Evolutionary conservation across 306 rosid species (phyloP), one percentile per base, ranked within the genome.

Genomic region (Acacia crassicarpa): DNA sequence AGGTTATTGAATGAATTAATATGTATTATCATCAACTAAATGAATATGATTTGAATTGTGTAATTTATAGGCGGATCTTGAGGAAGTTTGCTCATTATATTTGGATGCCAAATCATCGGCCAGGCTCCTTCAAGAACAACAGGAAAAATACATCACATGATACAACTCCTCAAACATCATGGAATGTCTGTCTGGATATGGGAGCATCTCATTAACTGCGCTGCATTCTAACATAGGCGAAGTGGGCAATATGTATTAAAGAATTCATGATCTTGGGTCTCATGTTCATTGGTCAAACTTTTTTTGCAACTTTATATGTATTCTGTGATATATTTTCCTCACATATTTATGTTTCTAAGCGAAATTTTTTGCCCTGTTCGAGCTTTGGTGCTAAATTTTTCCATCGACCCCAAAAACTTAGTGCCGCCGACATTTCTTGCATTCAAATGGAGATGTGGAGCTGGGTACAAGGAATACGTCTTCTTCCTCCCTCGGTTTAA

Each of bases 71-170:
- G 75, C 75, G 40, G 75, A 71, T 71, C 38, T 71, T 71, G 75
- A 71, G 12, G 74, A 69, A n/a, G 74, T 69, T 69, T 43, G 54
- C 25, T 69, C 74, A 12, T 69, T 69, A 61, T 95, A 92, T 88
- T 89, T 92, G 90, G 98, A 90, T 88, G 97, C 97, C 27, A 92
- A 94, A 81, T 89, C 97, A 77, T 90, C 97, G 17, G 97, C 97
- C 59, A 92, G 20, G 86, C 89, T 94, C 80, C 96, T 94, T 65
- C 97, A 94, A 84, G 97, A 91, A 85, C 98, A 92, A 89, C 97
- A 94, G 82, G 98, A 92, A 78, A 92, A 91, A 80, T 94, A 94
- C 82, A 94, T 92, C 75, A 67, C 97, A 17, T 94, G 75, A 86
- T 70, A 11, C 27, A 59, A 67, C 19, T 65, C 30, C 23, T 70